Conservation (phyloP, 106 monocot species). For the Alisma plantagoaquatica region DNA sequence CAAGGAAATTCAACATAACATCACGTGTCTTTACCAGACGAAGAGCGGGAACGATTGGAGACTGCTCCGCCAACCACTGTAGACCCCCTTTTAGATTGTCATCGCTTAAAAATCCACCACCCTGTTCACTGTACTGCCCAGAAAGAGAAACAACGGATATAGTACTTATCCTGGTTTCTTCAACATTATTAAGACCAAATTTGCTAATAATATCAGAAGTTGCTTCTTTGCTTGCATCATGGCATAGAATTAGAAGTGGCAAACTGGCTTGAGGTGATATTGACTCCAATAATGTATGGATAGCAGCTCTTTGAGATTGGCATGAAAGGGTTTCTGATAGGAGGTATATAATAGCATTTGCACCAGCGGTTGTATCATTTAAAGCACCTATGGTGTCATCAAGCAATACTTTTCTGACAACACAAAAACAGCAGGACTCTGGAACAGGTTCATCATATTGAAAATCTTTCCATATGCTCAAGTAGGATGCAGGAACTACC, state of each 20-base stretch:
- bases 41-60: constrained; percentile 42
- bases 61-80: constrained; percentile 61
- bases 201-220: constrained; percentile 20
- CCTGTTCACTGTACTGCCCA: neutral
- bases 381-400: constrained; percentile 12
- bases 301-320: constrained; percentile 49
- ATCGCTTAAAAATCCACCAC: constrained; percentile 53
- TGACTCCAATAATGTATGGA: constrained; percentile 36
- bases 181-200: constrained; percentile 38
- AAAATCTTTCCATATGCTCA: constrained; percentile 66
- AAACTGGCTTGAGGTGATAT: constrained; percentile 57
- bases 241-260: constrained; percentile 55
- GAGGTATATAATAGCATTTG: constrained; percentile 49
- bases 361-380: constrained; percentile 30
- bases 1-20: constrained; percentile 34
- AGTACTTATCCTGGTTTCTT: constrained; percentile 32
- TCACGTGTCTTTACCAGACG: constrained; percentile 38
- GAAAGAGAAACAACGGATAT: constrained; percentile 39
- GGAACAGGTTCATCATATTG: constrained; percentile 4
- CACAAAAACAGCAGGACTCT: constrained; percentile 37
- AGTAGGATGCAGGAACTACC: constrained; percentile 25
- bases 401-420: constrained; percentile 32
- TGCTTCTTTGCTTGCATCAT: constrained; percentile 13
- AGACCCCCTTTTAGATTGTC: constrained; percentile 49
- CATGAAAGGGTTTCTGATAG: constrained; percentile 50